Conservation (phyloP, 768 basidiomycete genomes). For the Trametes gibbosa region DNA sequence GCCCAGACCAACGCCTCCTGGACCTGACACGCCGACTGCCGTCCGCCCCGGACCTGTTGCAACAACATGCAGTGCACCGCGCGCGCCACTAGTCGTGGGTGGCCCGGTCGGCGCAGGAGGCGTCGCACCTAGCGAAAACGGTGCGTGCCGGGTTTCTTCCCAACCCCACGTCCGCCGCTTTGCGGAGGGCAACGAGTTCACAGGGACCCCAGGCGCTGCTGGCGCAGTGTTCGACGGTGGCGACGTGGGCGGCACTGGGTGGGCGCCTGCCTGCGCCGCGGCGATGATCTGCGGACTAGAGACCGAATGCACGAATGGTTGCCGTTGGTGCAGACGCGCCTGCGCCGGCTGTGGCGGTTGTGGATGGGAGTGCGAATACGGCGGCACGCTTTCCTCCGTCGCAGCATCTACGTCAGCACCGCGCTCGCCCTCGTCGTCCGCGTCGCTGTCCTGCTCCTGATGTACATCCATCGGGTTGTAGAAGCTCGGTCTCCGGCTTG, state of each 20-base stretch:
- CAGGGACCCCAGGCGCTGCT: neutral
- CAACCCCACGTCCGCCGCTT: constrained; percentile 16
- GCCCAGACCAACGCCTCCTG: constrained; percentile 4
- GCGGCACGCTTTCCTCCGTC: constrained; percentile 18
- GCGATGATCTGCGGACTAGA: constrained; percentile 23
- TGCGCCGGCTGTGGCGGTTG: constrained; percentile 4
- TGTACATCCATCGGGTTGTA: constrained; percentile 11
- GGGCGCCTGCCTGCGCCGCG: neutral
- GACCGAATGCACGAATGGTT: constrained; percentile 27
- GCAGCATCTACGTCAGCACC: neutral
- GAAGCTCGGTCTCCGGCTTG: constrained; percentile 3
- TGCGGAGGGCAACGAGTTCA: constrained; percentile 4
- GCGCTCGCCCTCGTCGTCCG: neutral
- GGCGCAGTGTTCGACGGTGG: neutral
- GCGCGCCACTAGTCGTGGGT: neutral
- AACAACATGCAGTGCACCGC: constrained; percentile 1
- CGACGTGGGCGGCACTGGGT: neutral
- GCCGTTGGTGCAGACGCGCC: constrained; percentile 19
- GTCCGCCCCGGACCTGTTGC: constrained; percentile 1
- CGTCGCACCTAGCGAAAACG: neutral
- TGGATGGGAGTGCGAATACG: constrained; percentile 14
- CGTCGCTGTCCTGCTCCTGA: constrained; percentile 11
- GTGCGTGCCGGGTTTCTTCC: constrained; percentile 9
- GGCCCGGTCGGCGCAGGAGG: neutral
- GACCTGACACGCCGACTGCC: neutral